Base-by-base conservation (phyloP, 768 basidiomycete genomes). In the Megacollybia marginata region DNA sequence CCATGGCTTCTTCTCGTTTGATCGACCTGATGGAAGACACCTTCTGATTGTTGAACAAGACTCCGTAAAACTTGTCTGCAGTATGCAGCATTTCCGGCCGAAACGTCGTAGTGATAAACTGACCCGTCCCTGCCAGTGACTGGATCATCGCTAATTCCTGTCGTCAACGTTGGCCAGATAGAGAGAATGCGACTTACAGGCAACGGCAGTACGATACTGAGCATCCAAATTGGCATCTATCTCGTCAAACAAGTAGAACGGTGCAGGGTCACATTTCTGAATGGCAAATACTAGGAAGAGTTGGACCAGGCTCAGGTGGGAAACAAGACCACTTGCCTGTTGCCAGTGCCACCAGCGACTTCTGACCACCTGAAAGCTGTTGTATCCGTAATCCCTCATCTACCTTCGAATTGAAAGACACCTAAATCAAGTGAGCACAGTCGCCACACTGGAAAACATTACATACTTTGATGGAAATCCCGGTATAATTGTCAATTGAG, bases 171-270 rank as follows among this genome's bases (percentile, higher is more conserved):
- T 15, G 38, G 48, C 16, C 18, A 35, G 46, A 16, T 12, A 20
- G 36, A 47, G 16, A 28, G 33, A n/a, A 33, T 11, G 18, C 40
- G 16, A 69, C 90, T 62, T 59, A 94, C 94, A 77, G 5, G 95
- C 92, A 18, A 98, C 95, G 11, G 95, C 92, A 9, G 95, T 96
- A 23, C 95, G 89, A 53, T 97, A 96, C 69, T 98, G 93, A 5
- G 94, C 93, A 57, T 97, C 95, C 44, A 99, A 75, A 59, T 97
- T 97, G 48, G 96, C 96, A 60, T 99, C 96, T 61, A 99, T 98
- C 85, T 88, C 96, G 62, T 99, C 96, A 59, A 99, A 98, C n/a
- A 99, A 75, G 66, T 98, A 98, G 72, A 99, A 99, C 2, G 96
- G 96, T 0, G 96, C 95, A 2, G 96, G 96, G 60, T 99, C 96